phyloP scores from a whole-genome alignment of 345 rosid species.

The Hypericum perforatum region DNA sequence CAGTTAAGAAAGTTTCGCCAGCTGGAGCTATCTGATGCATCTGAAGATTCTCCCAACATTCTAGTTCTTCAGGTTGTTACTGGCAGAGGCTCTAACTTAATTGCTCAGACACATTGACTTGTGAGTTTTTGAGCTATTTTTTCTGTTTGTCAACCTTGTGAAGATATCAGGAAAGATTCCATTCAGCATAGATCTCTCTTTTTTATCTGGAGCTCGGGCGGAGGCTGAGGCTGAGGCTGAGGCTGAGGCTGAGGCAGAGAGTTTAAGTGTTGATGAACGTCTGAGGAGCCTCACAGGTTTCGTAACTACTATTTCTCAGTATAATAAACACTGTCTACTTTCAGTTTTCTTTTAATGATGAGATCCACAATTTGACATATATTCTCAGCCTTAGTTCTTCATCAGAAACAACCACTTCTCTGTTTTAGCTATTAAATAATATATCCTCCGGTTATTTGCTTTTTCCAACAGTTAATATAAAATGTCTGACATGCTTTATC shows the following conservation, averaged over 20 bases:
- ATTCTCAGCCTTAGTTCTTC: no score
- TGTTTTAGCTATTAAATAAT: no score
- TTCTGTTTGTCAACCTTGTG: constrained; percentile 12
- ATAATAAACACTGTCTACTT: constrained; percentile 4
- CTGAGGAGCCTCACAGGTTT: constrained; percentile 63
- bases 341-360: not conserved
- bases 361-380: no score
- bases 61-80: constrained; percentile 67
- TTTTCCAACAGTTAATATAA: no score
- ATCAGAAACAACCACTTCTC: no score
- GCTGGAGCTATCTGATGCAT: constrained; percentile 57
- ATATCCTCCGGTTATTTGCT: no score
- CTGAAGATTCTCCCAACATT: constrained; percentile 45
- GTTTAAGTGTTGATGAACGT: constrained; percentile 45
- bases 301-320: constrained; percentile 9
- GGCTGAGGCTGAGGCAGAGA: constrained; percentile 36
- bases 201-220: constrained; percentile 54
- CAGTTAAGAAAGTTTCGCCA: constrained; percentile 39
- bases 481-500: no score
- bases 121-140: constrained; percentile 1
- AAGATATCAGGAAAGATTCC: constrained; percentile 66
- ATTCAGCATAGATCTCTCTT: constrained; percentile 56
- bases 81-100: constrained; percentile 1
- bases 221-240: constrained; percentile 59
- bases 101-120: constrained; percentile 3